Conservation (phyloP, 2,329 filamentous ascomycete genomes). For the Ophiognomonia clavigignenti-juglandacearum region DNA sequence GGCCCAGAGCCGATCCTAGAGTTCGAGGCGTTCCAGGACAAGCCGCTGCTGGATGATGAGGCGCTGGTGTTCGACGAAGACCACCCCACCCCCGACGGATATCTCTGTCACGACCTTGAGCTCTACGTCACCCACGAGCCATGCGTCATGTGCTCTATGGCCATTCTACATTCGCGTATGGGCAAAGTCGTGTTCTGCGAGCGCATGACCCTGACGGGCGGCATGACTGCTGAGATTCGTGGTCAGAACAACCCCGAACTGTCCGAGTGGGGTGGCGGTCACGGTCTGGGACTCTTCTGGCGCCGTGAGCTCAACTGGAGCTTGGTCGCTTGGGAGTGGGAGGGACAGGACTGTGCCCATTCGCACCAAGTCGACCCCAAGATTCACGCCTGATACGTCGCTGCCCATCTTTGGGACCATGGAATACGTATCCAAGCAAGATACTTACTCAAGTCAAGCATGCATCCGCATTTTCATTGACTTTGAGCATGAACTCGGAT, state of each 20-base stretch:
- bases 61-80: conserved; percentile 56
- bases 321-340: conserved; percentile 75
- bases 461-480: background rate
- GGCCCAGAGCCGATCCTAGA: conserved; percentile 35
- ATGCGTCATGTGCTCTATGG: conserved; percentile 96
- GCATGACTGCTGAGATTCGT: conserved; percentile 72
- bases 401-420: background rate
- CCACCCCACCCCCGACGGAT: conserved; percentile 69
- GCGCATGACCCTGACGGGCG: conserved; percentile 76
- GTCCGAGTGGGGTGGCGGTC: conserved; percentile 40
- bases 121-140: conserved; percentile 95
- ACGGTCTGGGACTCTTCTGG: conserved; percentile 66
- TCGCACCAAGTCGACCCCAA: conserved; percentile 39
- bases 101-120: conserved; percentile 90
- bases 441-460: background rate
- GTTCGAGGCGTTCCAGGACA: conserved; percentile 63
- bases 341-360: conserved; percentile 37
- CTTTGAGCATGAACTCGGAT: background rate
- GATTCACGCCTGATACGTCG: conserved; percentile 46
- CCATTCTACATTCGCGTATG: conserved; percentile 89
- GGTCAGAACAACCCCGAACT: conserved; percentile 38
- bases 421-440: too few relatives aligned
- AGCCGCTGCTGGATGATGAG: conserved; percentile 65
- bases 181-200: conserved; percentile 75
- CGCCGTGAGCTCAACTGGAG: conserved; percentile 82